Percentiles rank a stretch among this genome's conserved stretches.
phyloP scores from a whole-genome alignment of 371 early-diverging fungal species.

The Mortierella sp. region DNA sequence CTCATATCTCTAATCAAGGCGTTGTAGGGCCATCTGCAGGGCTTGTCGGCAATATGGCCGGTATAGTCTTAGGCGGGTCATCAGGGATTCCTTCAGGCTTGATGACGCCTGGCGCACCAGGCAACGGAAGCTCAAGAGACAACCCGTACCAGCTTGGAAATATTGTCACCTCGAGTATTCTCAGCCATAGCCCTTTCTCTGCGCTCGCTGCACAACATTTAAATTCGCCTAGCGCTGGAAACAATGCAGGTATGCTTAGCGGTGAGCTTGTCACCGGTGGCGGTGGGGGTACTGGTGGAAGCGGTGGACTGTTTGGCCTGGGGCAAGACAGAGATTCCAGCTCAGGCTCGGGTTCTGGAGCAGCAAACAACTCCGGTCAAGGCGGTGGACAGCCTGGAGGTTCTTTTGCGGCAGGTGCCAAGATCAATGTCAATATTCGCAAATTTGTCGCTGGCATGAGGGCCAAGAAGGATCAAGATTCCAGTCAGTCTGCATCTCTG shows the following conservation, averaged over 20 bases:
- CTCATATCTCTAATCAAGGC: conserved; percentile 42
- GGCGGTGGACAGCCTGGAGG: conserved; percentile 24
- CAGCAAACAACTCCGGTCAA: neutral
- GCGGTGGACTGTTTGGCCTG: conserved; percentile 33
- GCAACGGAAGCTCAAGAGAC: conserved; percentile 12
- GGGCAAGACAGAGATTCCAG: conserved; percentile 32
- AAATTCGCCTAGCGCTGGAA: conserved; percentile 21
- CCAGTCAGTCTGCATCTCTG: neutral
- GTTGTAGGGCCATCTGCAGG: conserved; percentile 48
- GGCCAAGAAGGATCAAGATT: conserved; percentile 47
- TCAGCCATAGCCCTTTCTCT: conserved; percentile 56
- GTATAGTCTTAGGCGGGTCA: conserved; percentile 17
- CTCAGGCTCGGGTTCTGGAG: conserved; percentile 5
- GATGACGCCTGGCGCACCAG: conserved; percentile 35
- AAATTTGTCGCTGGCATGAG: conserved; percentile 56
- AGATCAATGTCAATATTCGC: conserved; percentile 52
- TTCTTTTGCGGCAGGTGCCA: conserved; percentile 47
- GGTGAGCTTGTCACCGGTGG: conserved; percentile 22
- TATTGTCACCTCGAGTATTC: conserved; percentile 43
- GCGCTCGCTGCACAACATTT: conserved; percentile 41
- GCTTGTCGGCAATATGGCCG: conserved; percentile 41
- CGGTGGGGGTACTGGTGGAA: neutral
- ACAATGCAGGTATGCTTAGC: conserved; percentile 14
- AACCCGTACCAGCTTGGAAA: conserved; percentile 48
- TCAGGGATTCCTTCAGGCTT: conserved; percentile 21